A percentile compares a stretch with the other conserved stretches of the same genome.
Evolutionary conservation across 352 stramenopile species (phyloP).

Genomic region (Thalassiosira ordinaria): DNA sequence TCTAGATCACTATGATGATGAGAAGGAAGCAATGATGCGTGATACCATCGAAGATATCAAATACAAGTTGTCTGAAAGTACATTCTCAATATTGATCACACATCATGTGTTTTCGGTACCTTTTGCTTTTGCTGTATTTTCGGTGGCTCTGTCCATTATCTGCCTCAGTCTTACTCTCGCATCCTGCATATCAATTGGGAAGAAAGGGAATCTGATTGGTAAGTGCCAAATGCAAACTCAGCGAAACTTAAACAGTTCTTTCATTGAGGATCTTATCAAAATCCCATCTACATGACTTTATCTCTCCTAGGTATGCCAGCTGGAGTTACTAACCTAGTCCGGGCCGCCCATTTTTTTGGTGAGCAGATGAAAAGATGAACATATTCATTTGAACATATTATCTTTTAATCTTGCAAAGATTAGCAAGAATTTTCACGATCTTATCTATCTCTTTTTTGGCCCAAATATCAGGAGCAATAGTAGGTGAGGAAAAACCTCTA

Average conservation of each 20-base stretch:
- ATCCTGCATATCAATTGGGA: background rate
- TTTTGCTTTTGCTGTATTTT: conserved; percentile 31
- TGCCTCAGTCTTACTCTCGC: conserved; percentile 24
- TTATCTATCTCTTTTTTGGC: too few species aligned
- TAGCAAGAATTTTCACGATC: too few species aligned
- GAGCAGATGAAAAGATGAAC: background rate
- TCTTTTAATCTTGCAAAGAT: background rate
- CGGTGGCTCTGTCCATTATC: conserved; percentile 11
- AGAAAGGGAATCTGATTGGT: conserved; percentile 2
- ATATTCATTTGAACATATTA: background rate
- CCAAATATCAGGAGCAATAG: conserved; percentile 18
- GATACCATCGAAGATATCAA: conserved; percentile 11
- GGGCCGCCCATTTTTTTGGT: conserved; percentile 41
- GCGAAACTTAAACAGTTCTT: too few species aligned
- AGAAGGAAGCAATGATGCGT: background rate
- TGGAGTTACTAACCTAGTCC: conserved; percentile 7
- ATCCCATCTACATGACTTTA: too few species aligned
- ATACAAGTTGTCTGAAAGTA: conserved; percentile 27
- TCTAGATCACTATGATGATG: conserved; percentile 6
- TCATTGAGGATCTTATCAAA: too few species aligned
- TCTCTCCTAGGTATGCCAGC: conserved; percentile 1
- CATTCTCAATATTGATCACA: conserved; percentile 42
- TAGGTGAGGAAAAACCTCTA: conserved; percentile 16
- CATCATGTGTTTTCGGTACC: conserved; percentile 16
- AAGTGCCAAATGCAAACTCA: too few species aligned